These are phyloP conservation scores for Eucalyptus marginata DNA, from an alignment of 345 rosid species.

Conservation along the genomic window DNA sequence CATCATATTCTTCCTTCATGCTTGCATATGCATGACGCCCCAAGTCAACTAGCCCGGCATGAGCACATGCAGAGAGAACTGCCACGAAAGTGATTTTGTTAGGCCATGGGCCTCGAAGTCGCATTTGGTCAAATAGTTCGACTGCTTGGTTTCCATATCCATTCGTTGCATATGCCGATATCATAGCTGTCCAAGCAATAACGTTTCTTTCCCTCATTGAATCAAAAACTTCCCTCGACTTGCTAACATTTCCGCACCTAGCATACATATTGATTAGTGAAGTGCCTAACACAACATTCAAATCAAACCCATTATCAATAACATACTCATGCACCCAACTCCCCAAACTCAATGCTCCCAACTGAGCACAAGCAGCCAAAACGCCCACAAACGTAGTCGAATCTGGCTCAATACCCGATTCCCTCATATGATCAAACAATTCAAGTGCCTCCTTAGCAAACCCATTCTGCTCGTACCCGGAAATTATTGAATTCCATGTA, in stretches of 20 bases:
- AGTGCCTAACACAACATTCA: conserved; percentile 69
- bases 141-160: conserved; percentile 58
- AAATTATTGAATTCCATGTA: conserved; percentile 80
- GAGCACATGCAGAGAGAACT: conserved; percentile 75
- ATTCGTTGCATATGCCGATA: conserved; percentile 74
- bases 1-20: conserved; percentile 30
- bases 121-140: conserved; percentile 46
- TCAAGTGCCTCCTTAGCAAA: conserved; percentile 39
- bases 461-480: conserved; percentile 79
- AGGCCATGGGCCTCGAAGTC: conserved; percentile 21
- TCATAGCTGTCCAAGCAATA: conserved; percentile 83
- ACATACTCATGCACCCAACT: conserved; percentile 56
- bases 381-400: conserved; percentile 53
- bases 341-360: conserved; percentile 49
- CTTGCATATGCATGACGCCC: conserved; percentile 38
- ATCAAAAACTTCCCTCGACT: conserved; percentile 56
- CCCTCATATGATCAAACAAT: conserved; percentile 48
- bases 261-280: conserved; percentile 74
- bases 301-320: conserved; percentile 4
- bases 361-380: conserved; percentile 69
- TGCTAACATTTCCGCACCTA: conserved; percentile 58
- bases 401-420: conserved; percentile 37
- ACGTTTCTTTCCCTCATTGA: conserved; percentile 54
- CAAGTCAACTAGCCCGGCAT: conserved; percentile 54
- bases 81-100: conserved; percentile 70